Evolutionary conservation across 805 yeast genomes (phyloP), one percentile per base, ranked within the genome.

Genomic region (Ogataea nitratoaversa): DNA sequence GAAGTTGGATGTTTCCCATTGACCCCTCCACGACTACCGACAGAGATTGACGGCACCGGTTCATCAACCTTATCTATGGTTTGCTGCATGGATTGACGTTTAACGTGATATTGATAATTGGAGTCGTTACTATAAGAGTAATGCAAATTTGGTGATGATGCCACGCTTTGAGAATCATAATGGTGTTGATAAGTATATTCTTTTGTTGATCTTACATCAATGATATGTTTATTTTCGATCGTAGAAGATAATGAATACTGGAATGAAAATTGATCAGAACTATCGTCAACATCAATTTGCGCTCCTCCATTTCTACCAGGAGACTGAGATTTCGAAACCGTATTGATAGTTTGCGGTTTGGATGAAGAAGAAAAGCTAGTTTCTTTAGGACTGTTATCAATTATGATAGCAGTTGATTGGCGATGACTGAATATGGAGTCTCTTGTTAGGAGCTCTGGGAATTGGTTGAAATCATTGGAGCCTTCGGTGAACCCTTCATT

Each of bases 341-440:
- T 22, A 11, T 22, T 11, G 9, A 22, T 22, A 8, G 25, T 11
- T 22, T 22, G n/a, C n/a, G n/a, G n/a, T n/a, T n/a, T n/a, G n/a
- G n/a, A n/a, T n/a, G n/a, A n/a, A n/a, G n/a, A n/a, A n/a, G n/a
- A n/a, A n/a, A n/a, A n/a, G n/a, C n/a, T n/a, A n/a, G n/a, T n/a
- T n/a, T n/a, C 25, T 28, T 35, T 24, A 13, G 18, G 16, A 31
- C 16, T 18, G 20, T 19, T 34, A 3, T 19, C 43, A 29, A 46
- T 38, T n/a, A 47, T 38, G 9, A 51, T 42, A 20, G 53, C 45
- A 19, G 53, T 44, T 4, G 44, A 23, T 17, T 37, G 34, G 24
- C 32, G 20, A n/a, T 28, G 28, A 36, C 54, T 45, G 44, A 52
- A 49, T 5, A 52, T 46, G 11, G 52, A 48, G 31, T 52, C 50